A percentile compares a stretch with the other conserved stretches of the same genome.
phyloP scores from a whole-genome alignment of 139 green algal species.

The Picochlorum sp. region DNA sequence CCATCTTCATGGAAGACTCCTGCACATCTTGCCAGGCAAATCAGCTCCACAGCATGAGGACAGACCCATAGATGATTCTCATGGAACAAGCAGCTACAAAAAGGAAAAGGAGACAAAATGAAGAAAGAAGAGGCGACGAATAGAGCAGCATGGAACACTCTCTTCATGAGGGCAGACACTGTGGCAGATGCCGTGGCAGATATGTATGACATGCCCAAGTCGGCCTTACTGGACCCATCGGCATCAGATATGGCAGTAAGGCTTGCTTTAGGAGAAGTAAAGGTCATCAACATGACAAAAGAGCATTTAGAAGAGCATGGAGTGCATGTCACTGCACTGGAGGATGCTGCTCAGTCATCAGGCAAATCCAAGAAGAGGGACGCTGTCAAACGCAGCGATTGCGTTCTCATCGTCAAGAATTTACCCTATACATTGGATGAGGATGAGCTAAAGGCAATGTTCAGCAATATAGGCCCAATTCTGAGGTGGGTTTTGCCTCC shows the following conservation, averaged over 20 bases:
- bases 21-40: conserved; percentile 84
- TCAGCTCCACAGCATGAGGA: conserved; percentile 16
- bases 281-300: conserved; percentile 91
- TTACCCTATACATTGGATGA: conserved; percentile 70
- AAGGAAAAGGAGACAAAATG: conserved; percentile 50
- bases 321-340: conserved; percentile 63
- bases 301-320: conserved; percentile 56
- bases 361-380: conserved; percentile 32
- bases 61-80: conserved; percentile 10
- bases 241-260: conserved; percentile 55
- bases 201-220: conserved; percentile 80
- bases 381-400: conserved; percentile 50
- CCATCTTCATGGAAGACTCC: conserved; percentile 83
- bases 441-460: conserved; percentile 59
- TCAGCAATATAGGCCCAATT: conserved; percentile 44
- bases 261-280: conserved; percentile 89
- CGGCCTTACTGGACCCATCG: conserved; percentile 70
- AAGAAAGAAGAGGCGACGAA: conserved; percentile 65
- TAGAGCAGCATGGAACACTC: conserved; percentile 81
- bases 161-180: conserved; percentile 97
- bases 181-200: conserved; percentile 83
- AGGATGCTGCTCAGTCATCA: conserved; percentile 56
- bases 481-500: conserved; percentile 73
- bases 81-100: conserved; percentile 44
- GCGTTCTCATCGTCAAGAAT: conserved; percentile 91